Evolutionary conservation across 805 yeast species (phyloP), one percentile per base, ranked within the genome.

Genomic region (Saccharomycopsis fibuligera): DNA sequence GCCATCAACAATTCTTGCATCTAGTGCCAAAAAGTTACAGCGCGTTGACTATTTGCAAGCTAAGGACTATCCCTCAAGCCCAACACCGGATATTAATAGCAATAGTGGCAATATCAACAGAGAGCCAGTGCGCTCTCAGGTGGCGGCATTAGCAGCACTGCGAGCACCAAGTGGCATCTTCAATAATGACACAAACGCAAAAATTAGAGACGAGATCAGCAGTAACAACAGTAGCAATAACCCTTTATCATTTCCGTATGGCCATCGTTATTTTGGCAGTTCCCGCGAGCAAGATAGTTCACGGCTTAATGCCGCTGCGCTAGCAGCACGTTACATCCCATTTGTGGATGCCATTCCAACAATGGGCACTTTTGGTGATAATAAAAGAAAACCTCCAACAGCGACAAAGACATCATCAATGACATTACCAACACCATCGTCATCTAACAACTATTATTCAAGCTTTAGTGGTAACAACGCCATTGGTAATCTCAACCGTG

Each of bases 351-450:
- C 49, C n/a, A 30, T 44, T n/a, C 54, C 54, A 8, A n/a, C 36
- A 4, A 50, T 50, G 54, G 54, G 54, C 16, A 50, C 54, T 9
- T 50, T 50, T 48, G 51, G 43, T 14, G 53, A 50, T 14, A 39
- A 23, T 6, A 39, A 30, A 36, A 12, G 16, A 33, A 21, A 22
- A 23, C 10, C 35, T 19, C 39, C 35, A 19, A n/a, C 24, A n/a
- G 4, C 25, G 17, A 22, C 17, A 5, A 21, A 8, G 6, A 33
- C 24, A 22, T 9, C 37, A 5, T 10, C 9, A 10, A 4, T 29
- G n/a, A n/a, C n/a, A n/a, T n/a, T n/a, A n/a, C n/a, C n/a, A n/a
- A n/a, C n/a, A n/a, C n/a, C n/a, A n/a, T n/a, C n/a, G n/a, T n/a
- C n/a, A n/a, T n/a, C n/a, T n/a, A n/a, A n/a, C n/a, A n/a, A n/a